Percentiles rank a stretch among this genome's conserved stretches.
These are phyloP conservation scores for Paramecium pentaurelia DNA, from an alignment of 73 alveolate species.

Conservation along the genomic window DNA sequence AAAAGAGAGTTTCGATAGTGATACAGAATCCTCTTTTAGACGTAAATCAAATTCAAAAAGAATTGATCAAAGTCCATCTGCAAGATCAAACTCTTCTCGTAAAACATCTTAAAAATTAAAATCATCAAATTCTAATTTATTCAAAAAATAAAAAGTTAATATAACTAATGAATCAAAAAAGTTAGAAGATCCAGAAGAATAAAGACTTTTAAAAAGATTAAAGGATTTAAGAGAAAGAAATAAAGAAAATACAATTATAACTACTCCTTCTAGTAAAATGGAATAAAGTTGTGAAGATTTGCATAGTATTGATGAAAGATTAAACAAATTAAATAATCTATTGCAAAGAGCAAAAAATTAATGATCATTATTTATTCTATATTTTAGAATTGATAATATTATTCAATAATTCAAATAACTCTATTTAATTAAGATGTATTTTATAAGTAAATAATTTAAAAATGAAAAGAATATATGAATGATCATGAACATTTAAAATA, in stretches of 20 bases:
- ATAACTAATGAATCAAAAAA: neutral
- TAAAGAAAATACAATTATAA: neutral
- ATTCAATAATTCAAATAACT: neutral
- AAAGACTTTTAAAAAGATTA: neutral
- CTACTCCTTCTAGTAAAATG: neutral
- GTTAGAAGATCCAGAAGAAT: neutral
- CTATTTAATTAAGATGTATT: neutral
- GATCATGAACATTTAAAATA: neutral
- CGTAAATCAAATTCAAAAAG: neutral
- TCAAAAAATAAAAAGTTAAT: neutral
- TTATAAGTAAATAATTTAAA: neutral
- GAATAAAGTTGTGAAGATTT: neutral
- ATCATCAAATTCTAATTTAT: neutral
- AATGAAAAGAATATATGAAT: neutral
- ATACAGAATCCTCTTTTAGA: slow-evolving; percentile 18
- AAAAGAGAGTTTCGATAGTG: neutral
- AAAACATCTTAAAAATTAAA: neutral
- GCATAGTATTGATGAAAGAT: neutral
- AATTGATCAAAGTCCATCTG: neutral
- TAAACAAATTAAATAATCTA: neutral
- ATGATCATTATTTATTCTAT: neutral
- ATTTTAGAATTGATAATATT: neutral
- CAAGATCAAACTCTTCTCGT: neutral
- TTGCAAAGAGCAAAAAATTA: neutral
- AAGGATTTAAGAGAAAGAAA: slow-evolving; percentile 11